Percentiles rank a stretch among this genome's conserved stretches.
Conservation (phyloP, 2,329 filamentous ascomycete genomes). For the Bipolaris oryzae region DNA sequence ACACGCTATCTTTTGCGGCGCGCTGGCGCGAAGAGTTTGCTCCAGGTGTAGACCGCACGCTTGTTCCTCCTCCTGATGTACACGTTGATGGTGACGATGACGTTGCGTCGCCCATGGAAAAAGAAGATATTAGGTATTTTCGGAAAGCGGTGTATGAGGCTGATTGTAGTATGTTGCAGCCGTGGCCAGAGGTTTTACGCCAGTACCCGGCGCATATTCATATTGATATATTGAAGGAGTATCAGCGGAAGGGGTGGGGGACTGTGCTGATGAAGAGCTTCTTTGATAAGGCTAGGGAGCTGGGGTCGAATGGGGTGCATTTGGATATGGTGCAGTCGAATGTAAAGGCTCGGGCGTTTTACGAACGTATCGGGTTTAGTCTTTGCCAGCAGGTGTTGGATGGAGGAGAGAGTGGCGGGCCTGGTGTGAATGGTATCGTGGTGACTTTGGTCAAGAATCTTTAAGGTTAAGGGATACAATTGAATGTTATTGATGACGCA, state of each 20-base stretch:
- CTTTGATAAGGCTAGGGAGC: conserved; percentile 25
- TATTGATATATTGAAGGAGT: conserved; percentile 45
- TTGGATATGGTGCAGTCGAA: conserved; percentile 46
- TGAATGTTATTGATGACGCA: neutral
- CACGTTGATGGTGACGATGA: conserved; percentile 10
- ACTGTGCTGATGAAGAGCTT: conserved; percentile 34
- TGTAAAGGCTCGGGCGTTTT: conserved; percentile 34
- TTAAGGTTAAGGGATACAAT: conserved; percentile 4
- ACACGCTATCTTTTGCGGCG: conserved; percentile 34
- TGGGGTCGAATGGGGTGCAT: conserved; percentile 42
- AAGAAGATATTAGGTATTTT: conserved; percentile 23
- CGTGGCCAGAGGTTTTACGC: conserved; percentile 24
- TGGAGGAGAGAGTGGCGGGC: conserved; percentile 33
- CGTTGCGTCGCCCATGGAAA: conserved; percentile 25
- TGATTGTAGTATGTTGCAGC: conserved; percentile 33
- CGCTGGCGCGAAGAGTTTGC: conserved; percentile 38
- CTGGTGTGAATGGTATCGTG: conserved; percentile 30
- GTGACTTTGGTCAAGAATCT: conserved; percentile 34
- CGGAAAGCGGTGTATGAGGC: conserved; percentile 26
- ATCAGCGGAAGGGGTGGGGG: conserved; percentile 44
- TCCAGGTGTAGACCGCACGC: conserved; percentile 26
- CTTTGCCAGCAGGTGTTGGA: conserved; percentile 34
- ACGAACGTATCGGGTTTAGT: conserved; percentile 35
- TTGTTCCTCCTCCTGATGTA: conserved; percentile 22
- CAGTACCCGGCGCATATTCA: conserved; percentile 48